Evolutionary conservation across 768 basidiomycete genomes (phyloP), one percentile per base, ranked within the genome.

Genomic region (Trametes gibbosa): DNA sequence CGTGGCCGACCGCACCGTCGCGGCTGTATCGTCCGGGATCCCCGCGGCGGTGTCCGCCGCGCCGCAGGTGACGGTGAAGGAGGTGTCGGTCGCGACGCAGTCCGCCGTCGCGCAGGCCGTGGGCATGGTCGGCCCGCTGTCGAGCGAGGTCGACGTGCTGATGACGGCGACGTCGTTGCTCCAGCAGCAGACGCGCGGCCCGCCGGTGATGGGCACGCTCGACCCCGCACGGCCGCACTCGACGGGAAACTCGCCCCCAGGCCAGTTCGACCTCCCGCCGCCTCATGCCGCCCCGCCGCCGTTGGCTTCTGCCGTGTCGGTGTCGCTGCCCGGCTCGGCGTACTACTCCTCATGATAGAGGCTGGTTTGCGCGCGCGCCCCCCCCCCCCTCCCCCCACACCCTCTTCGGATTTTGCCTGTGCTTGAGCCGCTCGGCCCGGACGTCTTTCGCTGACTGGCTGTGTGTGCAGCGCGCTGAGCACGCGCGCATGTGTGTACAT

Each of bases 81-180:
- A 84, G 56, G 81, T 82, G 21, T 83, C 82, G 5, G 80, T 79
- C 35, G 81, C 81, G 48, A 82, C 91, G 24, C 86, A 90, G 68
- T 81, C 86, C 16, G 91, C 90, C 19, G 90, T 93, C 59, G 92
- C 90, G 34, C 83, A 86, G 68, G 91, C 91, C 39, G 90, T 93
- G 39, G 87, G 87, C 67, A 83, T 86, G 69, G 84, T 84, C 40
- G 88, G 89, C 29, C 82, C 84, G 16, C 72, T 81, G 41, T 87
- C 88, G 35, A 89, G 84, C 53, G 90, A 90, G 66, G 86, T 92
- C 51, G 89, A 92, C 65, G 89, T 92, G 63, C 79, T 92, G 66
- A 84, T 88, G 66, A 85, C 89, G 3, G 89, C 90, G 40, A 78
- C 74, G 62, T 76, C 79, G 43, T 73, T 83, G 51, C 75, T 81